A percentile compares a stretch with the other conserved stretches of the same genome.
Conservation (phyloP, 2,329 filamentous ascomycete genomes). For the Diplocarpon mali region DNA sequence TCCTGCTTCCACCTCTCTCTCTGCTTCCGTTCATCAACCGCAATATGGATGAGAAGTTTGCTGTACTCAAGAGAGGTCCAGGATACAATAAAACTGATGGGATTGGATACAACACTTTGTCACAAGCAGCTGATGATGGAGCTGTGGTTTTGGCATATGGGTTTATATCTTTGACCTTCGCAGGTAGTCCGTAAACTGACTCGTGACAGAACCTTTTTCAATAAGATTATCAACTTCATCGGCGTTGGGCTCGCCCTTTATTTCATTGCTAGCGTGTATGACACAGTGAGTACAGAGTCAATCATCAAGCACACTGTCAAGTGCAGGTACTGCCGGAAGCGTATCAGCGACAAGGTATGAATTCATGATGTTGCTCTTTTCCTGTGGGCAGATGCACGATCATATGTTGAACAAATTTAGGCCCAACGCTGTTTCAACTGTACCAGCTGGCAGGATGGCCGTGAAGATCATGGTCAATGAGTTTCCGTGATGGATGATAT, state of each 20-base stretch:
- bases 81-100: constrained; percentile 33
- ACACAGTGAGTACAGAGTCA: constrained; percentile 45
- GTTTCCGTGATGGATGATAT: too few species aligned
- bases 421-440: constrained; percentile 43
- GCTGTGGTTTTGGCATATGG: constrained; percentile 64
- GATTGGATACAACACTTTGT: constrained; percentile 57
- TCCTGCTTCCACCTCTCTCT: constrained; percentile 58
- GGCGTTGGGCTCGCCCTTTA: constrained; percentile 57
- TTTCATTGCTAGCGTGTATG: constrained; percentile 50
- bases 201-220: constrained; percentile 42
- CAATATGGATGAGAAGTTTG: constrained; percentile 67
- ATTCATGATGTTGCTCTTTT: not conserved
- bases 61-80: constrained; percentile 48
- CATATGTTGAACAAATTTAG: constrained; percentile 19
- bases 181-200: not conserved
- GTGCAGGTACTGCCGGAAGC: constrained; percentile 56
- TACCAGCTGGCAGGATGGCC: constrained; percentile 43
- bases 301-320: constrained; percentile 62
- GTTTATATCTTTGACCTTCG: constrained; percentile 29
- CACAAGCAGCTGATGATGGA: constrained; percentile 58
- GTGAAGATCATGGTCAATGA: constrained; percentile 12
- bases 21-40: constrained; percentile 57
- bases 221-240: constrained; percentile 54
- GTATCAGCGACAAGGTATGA: constrained; percentile 50
- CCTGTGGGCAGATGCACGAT: not conserved